phyloP scores from a whole-genome alignment of 2,329 filamentous ascomycete species.

The Fusarium proliferatum region DNA sequence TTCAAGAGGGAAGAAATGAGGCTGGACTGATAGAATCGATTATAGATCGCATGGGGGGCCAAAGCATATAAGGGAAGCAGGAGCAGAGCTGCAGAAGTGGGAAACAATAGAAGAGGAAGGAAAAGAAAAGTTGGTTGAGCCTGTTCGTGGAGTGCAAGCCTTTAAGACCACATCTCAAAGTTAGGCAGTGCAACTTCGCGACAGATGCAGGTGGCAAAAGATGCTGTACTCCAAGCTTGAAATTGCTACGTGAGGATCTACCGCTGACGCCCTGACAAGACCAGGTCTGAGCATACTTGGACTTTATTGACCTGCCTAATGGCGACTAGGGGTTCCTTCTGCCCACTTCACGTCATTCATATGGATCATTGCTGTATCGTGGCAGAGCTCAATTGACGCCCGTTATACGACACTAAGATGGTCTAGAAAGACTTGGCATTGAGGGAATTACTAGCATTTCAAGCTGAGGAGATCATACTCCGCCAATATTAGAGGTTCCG shows the following conservation, averaged over 20 bases:
- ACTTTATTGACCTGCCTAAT: neutral
- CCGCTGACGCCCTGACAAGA: neutral
- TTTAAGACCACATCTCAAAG: fast-evolving
- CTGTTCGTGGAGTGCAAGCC: neutral
- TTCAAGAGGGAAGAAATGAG: neutral
- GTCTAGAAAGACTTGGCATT: neutral
- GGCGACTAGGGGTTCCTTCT: neutral
- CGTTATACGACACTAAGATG: neutral
- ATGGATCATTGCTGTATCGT: neutral
- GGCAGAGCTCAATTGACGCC: neutral
- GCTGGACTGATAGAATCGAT: neutral
- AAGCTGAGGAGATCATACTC: neutral
- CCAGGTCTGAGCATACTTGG: no score
- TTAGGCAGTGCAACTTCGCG: neutral
- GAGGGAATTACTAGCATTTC: neutral
- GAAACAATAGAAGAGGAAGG: neutral
- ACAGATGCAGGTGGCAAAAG: neutral
- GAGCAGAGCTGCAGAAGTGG: neutral
- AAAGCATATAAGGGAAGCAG: neutral
- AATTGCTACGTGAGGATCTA: no score
- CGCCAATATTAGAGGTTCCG: neutral
- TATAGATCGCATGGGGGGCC: neutral
- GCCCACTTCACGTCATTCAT: neutral
- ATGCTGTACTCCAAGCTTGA: neutral
- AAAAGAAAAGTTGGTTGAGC: neutral